Percentiles rank a stretch among this genome's conserved stretches.
These are phyloP conservation scores for Mollisia scopiformis DNA, from an alignment of 2,329 filamentous ascomycete species.

Conservation along the genomic window DNA sequence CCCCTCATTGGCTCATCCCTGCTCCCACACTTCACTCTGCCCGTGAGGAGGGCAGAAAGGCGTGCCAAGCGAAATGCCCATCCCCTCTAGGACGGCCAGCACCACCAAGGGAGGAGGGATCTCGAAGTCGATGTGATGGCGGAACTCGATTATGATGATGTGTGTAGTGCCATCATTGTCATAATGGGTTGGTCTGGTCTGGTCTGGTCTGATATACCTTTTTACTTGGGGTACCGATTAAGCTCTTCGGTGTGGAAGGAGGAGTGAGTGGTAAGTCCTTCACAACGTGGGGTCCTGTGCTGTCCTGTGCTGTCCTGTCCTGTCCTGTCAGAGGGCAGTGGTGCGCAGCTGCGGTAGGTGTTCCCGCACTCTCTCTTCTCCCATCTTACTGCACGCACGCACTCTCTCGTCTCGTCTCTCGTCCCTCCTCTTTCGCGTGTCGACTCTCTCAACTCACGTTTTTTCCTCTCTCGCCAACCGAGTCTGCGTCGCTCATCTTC, in stretches of 20 bases:
- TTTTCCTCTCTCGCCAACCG: slow-evolving; percentile 3
- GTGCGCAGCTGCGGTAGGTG: slow-evolving; percentile 3
- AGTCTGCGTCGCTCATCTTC: slow-evolving; percentile 6
- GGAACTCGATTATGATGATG: not conserved
- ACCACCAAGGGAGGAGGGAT: not conserved
- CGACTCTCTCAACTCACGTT: slow-evolving; percentile 1
- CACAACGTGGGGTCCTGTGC: slow-evolving; percentile 4
- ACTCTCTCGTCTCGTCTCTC: too few species aligned
- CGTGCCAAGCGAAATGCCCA: slow-evolving; percentile 12
- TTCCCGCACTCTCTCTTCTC: too few species aligned
- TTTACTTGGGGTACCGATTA: not conserved
- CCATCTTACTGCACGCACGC: too few species aligned
- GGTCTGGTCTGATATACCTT: too few species aligned
- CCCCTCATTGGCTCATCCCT: slow-evolving; percentile 20
- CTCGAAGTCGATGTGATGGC: not conserved
- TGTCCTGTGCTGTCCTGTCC: too few species aligned
- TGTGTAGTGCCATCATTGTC: not conserved
- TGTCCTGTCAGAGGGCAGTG: slow-evolving; percentile 7
- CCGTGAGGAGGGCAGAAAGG: slow-evolving; percentile 8
- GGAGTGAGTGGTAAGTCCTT: slow-evolving; percentile 6
- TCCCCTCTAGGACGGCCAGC: not conserved
- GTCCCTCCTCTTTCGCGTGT: slow-evolving; percentile 5
- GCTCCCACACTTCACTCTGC: slow-evolving; percentile 14
- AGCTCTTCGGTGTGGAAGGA: not conserved
- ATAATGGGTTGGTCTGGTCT: slow-evolving; percentile 2